Evolutionary conservation across 148 eudicot genomes (phyloP).

Genomic region (Dysphania ambrosioides): DNA sequence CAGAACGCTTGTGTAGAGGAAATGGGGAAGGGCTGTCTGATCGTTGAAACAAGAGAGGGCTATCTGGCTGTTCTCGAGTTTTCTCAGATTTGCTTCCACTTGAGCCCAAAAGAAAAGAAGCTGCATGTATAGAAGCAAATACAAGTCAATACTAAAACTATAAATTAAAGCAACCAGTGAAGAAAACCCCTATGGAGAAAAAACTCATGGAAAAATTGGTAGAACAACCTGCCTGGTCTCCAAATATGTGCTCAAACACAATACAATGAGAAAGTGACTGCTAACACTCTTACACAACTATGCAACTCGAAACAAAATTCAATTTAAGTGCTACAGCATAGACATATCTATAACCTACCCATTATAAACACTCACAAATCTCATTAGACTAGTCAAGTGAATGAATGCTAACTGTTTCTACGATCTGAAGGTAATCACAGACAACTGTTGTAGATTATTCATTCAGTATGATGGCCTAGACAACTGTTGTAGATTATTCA

Average conservation of each 20-base stretch:
- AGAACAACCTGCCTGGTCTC: not conserved
- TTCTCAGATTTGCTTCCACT: slow-evolving; percentile 55
- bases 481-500: not conserved
- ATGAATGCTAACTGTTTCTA: not conserved
- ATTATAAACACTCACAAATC: not conserved
- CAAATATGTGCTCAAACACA: not conserved
- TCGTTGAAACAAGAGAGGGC: slow-evolving; percentile 67
- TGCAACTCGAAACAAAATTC: not conserved
- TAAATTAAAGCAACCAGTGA: not conserved
- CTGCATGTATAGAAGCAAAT: slow-evolving; percentile 34
- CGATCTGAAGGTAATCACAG: not conserved
- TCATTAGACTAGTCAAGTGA: not conserved
- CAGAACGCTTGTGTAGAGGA: slow-evolving; percentile 76
- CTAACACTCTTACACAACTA: not conserved
- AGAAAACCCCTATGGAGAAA: not conserved
- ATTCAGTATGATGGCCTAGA: no score
- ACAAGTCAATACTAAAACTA: not conserved
- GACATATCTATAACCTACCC: not conserved
- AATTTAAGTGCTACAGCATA: not conserved
- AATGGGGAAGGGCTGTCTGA: slow-evolving; percentile 69
- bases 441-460: not conserved
- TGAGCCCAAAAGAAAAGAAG: slow-evolving; percentile 51
- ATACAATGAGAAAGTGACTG: not conserved
- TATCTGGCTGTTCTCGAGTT: slow-evolving; percentile 63
- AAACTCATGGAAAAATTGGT: not conserved